Percentiles rank a stretch among this genome's conserved stretches.
These are phyloP conservation scores for Monotropa hypopitys DNA, from an alignment of 179 eudicot species.

Conservation along the genomic window DNA sequence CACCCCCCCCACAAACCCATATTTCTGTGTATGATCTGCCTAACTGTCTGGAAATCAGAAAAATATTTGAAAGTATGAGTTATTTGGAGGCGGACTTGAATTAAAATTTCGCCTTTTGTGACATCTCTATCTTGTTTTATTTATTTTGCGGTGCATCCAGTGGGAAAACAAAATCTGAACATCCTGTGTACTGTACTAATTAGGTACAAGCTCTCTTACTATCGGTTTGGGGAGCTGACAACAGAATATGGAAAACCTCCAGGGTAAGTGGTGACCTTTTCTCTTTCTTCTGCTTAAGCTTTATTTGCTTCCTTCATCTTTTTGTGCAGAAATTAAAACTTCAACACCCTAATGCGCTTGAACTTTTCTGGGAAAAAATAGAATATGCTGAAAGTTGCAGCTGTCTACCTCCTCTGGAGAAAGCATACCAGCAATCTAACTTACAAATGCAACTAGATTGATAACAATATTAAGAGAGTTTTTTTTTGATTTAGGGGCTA, in stretches of 20 bases:
- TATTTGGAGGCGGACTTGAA: background rate
- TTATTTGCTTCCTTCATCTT: background rate
- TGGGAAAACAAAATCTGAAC: background rate
- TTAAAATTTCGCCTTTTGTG: background rate
- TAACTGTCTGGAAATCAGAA: background rate
- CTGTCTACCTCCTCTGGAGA: background rate
- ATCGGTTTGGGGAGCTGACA: conserved; percentile 32
- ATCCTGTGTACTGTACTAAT: conserved; percentile 5
- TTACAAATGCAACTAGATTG: too few species aligned
- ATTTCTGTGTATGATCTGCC: background rate
- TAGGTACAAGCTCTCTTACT: conserved; percentile 30
- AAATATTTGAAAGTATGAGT: background rate
- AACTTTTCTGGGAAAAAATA: background rate
- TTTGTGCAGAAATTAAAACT: background rate
- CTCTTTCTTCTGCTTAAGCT: background rate
- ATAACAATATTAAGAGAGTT: too few species aligned
- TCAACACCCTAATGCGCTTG: background rate
- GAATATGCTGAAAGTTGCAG: background rate
- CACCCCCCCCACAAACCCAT: too few species aligned
- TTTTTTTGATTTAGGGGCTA: too few species aligned
- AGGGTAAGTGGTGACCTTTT: conserved; percentile 11
- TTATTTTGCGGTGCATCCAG: background rate
- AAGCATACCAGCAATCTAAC: background rate
- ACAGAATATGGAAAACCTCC: conserved; percentile 41
- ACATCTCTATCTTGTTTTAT: background rate